Evolutionary conservation across 257 asterid genomes (phyloP).

Genomic region (Solanum peruvianum): DNA sequence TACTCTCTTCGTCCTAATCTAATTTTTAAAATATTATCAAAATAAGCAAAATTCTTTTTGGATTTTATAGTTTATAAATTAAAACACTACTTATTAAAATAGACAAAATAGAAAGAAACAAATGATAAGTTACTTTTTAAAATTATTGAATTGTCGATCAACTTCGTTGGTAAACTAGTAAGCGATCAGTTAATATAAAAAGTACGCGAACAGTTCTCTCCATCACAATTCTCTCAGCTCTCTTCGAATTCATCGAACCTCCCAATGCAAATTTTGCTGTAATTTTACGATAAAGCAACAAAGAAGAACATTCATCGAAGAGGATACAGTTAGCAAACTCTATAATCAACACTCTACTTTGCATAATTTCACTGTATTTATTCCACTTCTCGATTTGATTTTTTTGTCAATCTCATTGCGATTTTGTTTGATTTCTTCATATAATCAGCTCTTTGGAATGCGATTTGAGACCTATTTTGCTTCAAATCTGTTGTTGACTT

Average conservation of each 20-base stretch:
- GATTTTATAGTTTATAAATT: no score
- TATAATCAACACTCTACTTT: not conserved
- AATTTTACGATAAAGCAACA: not conserved
- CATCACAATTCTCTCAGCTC: not conserved
- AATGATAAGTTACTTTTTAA: no score
- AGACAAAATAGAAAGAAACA: not conserved
- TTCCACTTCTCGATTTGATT: not conserved
- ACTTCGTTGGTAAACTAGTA: not conserved
- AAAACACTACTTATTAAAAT: no score
- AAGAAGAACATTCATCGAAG: not conserved
- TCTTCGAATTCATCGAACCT: conserved; percentile 5
- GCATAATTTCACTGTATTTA: not conserved
- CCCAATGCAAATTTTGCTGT: conserved; percentile 4
- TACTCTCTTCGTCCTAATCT: not conserved
- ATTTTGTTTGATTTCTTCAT: not conserved
- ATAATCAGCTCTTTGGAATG: not conserved
- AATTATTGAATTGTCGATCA: conserved; percentile 1
- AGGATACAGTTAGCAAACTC: not conserved
- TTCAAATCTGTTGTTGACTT: not conserved
- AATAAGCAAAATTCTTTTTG: no score
- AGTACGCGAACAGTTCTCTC: not conserved
- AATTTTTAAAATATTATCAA: no score
- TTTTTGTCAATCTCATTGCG: not conserved
- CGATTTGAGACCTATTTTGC: not conserved
- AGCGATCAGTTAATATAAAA: not conserved